Conservation (phyloP, 2,329 filamentous ascomycete genomes). For the Penicillium sp. region DNA sequence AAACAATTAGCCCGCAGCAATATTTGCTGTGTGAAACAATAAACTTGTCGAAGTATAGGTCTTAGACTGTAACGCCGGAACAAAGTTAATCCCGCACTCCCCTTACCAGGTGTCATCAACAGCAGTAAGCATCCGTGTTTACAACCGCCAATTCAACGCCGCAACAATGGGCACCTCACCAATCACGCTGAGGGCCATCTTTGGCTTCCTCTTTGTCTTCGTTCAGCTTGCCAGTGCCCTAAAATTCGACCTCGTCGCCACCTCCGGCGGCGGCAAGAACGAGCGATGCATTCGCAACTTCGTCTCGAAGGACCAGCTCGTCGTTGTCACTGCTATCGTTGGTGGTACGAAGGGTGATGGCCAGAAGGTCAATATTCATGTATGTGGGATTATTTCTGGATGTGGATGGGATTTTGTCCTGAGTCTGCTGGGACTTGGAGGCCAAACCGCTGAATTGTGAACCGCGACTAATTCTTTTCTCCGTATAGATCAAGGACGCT, state of each 20-base stretch:
- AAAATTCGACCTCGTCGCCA: conserved; percentile 86
- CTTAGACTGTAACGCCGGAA: conserved; percentile 24
- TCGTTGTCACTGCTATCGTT: conserved; percentile 89
- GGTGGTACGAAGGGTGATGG: conserved; percentile 87
- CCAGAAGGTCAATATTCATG: conserved; percentile 90
- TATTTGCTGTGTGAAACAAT: neutral
- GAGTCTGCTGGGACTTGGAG: neutral
- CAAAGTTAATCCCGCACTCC: conserved; percentile 31
- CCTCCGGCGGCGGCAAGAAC: conserved; percentile 62
- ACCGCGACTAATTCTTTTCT: conserved; percentile 9
- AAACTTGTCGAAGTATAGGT: neutral
- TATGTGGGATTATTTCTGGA: conserved; percentile 43
- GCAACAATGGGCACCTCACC: conserved; percentile 34
- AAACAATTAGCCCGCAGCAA: neutral
- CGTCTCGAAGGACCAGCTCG: conserved; percentile 84
- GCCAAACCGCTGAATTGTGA: neutral
- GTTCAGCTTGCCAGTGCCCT: conserved; percentile 60
- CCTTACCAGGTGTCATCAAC: conserved; percentile 41
- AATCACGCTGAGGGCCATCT: conserved; percentile 33
- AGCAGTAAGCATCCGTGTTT: conserved; percentile 23
- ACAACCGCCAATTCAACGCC: conserved; percentile 26
- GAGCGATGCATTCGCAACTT: conserved; percentile 97
- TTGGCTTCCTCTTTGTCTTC: conserved; percentile 37
- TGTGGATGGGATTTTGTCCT: neutral
- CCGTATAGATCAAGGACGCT: conserved; percentile 79